Evolutionary conservation across 1,284 basidiomycete species (phyloP), one percentile per base, ranked within the genome.

Genomic region (Thecaphora frezii): DNA sequence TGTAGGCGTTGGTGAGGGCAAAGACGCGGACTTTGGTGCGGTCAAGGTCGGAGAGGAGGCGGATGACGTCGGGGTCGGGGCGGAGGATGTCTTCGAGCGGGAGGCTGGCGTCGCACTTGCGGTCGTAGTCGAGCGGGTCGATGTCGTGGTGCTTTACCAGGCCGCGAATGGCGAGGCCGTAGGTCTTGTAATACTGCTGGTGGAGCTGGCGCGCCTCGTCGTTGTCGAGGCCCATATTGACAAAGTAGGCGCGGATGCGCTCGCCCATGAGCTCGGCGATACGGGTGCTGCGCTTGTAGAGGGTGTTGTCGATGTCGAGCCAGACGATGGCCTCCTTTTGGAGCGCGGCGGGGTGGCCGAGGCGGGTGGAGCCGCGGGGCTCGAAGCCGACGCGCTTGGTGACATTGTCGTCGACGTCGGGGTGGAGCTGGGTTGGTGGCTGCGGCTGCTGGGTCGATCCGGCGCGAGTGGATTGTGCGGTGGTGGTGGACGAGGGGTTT

Each of bases 221-320:
- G 22, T 88, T 84, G 37, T 81, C 81, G 18, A 91, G 80, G 8
- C 89, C 89, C 26, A 92, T 81, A 22, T 82, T 80, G 4, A 87
- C 81, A 69, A 93, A 91, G 79, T 92, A 93, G 28, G 84, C 89
- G 68, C 90, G 88, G 50, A 92, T 92, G 44, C 86, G 85, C 61
- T 87, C 80, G 18, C 86, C 86, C 90, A 93, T 91, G n/a, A 81
- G 71, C 21, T 89, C 85, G 7, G 88, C 87, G 52, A 93, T 90
- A 75, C 83, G 58, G 33, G 57, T 60, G 53, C 58, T 58, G 25
- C 68, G 61, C 40, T 71, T 69, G 79, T 91, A 91, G 16, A 91
- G 83, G 1, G 90, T 91, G 72, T 91, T 91, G 80, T 92, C 90
- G 60, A 92, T 90, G 76, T 92, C 90, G 56, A 92, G 86, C 85